Evolutionary conservation across 2,329 filamentous ascomycete species (phyloP).

Genomic region (Diplodia sapinea): DNA sequence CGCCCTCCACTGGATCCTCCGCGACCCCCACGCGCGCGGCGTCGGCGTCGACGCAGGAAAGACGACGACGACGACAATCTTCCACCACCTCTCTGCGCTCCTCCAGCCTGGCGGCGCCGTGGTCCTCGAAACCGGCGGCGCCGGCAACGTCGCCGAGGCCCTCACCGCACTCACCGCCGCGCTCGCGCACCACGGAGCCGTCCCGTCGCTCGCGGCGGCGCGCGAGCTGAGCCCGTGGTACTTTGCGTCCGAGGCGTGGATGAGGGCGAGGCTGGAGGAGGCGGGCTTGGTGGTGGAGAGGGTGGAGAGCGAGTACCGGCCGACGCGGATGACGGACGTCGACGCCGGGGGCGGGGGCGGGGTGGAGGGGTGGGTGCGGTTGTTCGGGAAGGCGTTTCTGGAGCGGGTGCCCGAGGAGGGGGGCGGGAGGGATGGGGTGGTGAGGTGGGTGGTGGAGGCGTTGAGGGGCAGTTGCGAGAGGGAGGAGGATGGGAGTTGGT

Average conservation of each 20-base stretch:
- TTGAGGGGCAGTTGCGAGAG: slow-evolving; percentile 61
- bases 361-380: slow-evolving; percentile 68
- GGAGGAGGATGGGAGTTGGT: slow-evolving; percentile 59
- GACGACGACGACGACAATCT: slow-evolving; percentile 49
- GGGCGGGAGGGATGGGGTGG: slow-evolving; percentile 57
- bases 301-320: slow-evolving; percentile 68
- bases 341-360: slow-evolving; percentile 61
- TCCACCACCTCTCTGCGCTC: slow-evolving; percentile 58
- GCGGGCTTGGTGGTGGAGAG: slow-evolving; percentile 53
- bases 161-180: slow-evolving; percentile 63
- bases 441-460: slow-evolving; percentile 61
- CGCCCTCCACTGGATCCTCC: slow-evolving; percentile 58
- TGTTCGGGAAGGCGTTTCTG: slow-evolving; percentile 67
- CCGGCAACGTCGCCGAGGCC: slow-evolving; percentile 71
- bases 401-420: slow-evolving; percentile 51
- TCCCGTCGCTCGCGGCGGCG: slow-evolving; percentile 56
- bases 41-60: slow-evolving; percentile 20
- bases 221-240: slow-evolving; percentile 69
- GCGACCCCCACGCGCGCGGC: slow-evolving; percentile 50
- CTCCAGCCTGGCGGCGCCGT: slow-evolving; percentile 64
- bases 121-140: slow-evolving; percentile 73
- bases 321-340: slow-evolving; percentile 59
- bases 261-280: slow-evolving; percentile 47
- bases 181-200: slow-evolving; percentile 58
- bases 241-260: slow-evolving; percentile 70